These are phyloP conservation scores for Irpex sp. DNA, from an alignment of 1,284 basidiomycete species.

Conservation along the genomic window DNA sequence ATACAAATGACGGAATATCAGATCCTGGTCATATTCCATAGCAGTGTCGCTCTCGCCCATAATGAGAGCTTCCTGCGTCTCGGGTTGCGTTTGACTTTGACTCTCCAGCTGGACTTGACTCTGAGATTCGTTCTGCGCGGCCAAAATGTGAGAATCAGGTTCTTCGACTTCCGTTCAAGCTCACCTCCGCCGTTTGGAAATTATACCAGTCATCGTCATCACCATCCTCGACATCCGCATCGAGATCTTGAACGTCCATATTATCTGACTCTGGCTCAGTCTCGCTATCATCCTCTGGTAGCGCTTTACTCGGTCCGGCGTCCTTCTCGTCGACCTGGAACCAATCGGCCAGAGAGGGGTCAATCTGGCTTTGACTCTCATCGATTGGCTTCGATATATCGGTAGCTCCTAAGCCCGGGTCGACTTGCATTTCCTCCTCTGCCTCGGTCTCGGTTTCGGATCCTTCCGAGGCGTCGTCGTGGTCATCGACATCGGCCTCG, in stretches of 20 bases:
- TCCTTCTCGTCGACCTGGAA: slow-evolving; percentile 41
- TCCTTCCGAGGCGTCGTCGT: slow-evolving; percentile 25
- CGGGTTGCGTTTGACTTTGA: neutral
- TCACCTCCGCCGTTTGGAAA: slow-evolving; percentile 27
- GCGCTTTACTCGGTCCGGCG: slow-evolving; percentile 4
- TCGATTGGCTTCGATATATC: slow-evolving; percentile 17
- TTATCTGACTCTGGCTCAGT: slow-evolving; percentile 62
- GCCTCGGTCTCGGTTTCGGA: slow-evolving; percentile 16
- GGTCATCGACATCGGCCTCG: slow-evolving; percentile 26
- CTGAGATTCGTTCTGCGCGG: neutral
- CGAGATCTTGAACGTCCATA: slow-evolving; percentile 41
- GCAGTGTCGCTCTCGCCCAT: slow-evolving; percentile 70
- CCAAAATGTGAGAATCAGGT: neutral
- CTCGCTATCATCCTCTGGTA: slow-evolving; percentile 52
- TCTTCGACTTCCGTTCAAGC: slow-evolving; percentile 24
- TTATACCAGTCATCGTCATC: slow-evolving; percentile 35
- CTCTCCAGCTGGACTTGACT: neutral
- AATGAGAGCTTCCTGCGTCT: slow-evolving; percentile 23
- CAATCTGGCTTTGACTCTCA: slow-evolving; percentile 17
- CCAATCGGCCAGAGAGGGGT: slow-evolving; percentile 61
- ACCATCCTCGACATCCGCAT: slow-evolving; percentile 29
- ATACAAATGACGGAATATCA: slow-evolving; percentile 79
- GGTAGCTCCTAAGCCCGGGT: neutral
- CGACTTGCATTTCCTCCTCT: slow-evolving; percentile 10
- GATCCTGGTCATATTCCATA: slow-evolving; percentile 73